Evolutionary conservation across 179 eudicot genomes (phyloP).

Genomic region (Beta macrorhiza): DNA sequence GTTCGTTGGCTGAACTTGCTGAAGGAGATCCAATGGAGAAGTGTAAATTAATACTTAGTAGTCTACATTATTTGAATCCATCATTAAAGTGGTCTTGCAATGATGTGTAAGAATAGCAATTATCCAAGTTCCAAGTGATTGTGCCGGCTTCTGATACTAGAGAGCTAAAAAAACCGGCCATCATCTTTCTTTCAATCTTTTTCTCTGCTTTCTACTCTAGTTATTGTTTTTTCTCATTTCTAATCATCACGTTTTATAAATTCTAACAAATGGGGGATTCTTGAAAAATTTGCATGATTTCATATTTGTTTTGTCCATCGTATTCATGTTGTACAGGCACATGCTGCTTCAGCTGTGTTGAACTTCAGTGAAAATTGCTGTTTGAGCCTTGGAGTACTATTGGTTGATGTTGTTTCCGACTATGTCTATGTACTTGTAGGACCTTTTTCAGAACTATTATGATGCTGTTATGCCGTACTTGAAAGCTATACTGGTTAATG

Average conservation of each 20-base stretch:
- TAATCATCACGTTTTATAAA: neutral
- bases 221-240: neutral
- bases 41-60: neutral
- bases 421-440: conserved; percentile 37
- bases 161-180: neutral
- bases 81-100: neutral
- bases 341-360: no score
- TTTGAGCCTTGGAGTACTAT: no score
- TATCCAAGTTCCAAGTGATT: no score
- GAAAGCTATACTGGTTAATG: no score
- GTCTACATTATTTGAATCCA: neutral
- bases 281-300: neutral
- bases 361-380: no score
- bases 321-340: no score
- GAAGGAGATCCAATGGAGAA: neutral
- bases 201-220: neutral
- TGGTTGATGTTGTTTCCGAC: neutral
- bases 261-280: neutral
- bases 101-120: no score
- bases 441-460: conserved; percentile 1
- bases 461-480: no score
- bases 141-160: neutral
- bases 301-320: no score
- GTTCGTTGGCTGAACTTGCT: neutral
- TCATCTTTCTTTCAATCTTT: neutral